phyloP scores from a whole-genome alignment of 2,329 filamentous ascomycete genomes.

The Fusarium sp. region DNA sequence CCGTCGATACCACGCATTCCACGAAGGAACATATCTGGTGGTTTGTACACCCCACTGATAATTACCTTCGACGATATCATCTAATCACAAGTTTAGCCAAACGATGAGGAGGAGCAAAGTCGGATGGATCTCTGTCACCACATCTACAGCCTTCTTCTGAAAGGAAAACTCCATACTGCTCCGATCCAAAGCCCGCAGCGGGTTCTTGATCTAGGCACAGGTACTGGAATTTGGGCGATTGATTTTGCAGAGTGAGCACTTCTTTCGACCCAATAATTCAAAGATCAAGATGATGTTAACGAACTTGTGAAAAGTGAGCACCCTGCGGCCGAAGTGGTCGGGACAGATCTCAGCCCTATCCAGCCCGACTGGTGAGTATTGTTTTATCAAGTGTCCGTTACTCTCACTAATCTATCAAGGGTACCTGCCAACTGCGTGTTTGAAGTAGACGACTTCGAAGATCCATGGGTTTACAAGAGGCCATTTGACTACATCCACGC shows the following conservation, averaged over 20 bases:
- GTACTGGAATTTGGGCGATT: constrained; percentile 38
- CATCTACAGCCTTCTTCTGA: constrained; percentile 29
- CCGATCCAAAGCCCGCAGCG: constrained; percentile 24
- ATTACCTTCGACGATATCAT: rapidly evolving
- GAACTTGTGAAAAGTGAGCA: constrained; percentile 13
- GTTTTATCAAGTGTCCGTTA: background rate
- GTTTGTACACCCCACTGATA: background rate
- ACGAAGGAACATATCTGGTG: constrained; percentile 31
- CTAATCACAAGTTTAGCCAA: constrained; percentile 5
- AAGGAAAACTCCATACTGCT: constrained; percentile 23
- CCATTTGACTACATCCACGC: constrained; percentile 39
- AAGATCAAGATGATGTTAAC: background rate
- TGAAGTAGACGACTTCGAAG: constrained; percentile 37
- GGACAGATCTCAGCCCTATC: constrained; percentile 38
- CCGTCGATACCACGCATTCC: constrained; percentile 39
- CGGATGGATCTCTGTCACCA: constrained; percentile 38
- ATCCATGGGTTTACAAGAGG: constrained; percentile 31
- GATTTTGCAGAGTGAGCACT: constrained; percentile 36
- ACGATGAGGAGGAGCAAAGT: constrained; percentile 34
- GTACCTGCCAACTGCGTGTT: constrained; percentile 31
- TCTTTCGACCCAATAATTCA: rapidly evolving
- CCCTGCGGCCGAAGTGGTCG: constrained; percentile 34
- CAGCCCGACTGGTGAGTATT: constrained; percentile 31
- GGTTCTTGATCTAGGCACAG: constrained; percentile 33
- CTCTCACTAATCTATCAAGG: background rate